phyloP scores from a whole-genome alignment of 768 basidiomycete species.

The Suillus variegatus region DNA sequence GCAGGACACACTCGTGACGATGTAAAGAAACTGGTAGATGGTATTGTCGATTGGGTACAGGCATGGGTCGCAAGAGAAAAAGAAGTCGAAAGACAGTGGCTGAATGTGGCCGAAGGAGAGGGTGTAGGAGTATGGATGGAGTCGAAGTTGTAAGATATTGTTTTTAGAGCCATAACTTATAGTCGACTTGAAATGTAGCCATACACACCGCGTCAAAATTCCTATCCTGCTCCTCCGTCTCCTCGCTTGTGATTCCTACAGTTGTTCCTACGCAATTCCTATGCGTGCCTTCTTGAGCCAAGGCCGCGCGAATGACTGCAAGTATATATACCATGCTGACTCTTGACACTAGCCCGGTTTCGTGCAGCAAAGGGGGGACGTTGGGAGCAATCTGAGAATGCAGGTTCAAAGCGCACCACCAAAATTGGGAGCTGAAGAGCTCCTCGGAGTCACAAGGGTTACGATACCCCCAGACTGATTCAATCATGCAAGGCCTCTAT shows the following conservation, averaged over 20 bases:
- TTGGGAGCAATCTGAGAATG: not conserved
- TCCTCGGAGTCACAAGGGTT: not conserved
- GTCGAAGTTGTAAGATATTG: slow-evolving; percentile 22
- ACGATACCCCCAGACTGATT: not conserved
- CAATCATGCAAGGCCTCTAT: slow-evolving; percentile 70
- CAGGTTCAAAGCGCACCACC: not conserved
- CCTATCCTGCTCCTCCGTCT: not conserved
- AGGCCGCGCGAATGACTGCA: not conserved
- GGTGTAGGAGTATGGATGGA: slow-evolving; percentile 31
- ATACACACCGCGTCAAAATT: not conserved
- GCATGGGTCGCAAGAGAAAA: slow-evolving; percentile 29
- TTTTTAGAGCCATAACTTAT: not conserved
- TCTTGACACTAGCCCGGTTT: not conserved
- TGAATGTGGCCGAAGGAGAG: slow-evolving; percentile 11
- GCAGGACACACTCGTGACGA: slow-evolving; percentile 69
- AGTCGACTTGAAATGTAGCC: not conserved
- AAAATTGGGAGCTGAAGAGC: not conserved
- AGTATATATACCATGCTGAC: not conserved
- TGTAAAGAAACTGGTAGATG: slow-evolving; percentile 55
- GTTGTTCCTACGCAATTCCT: not conserved
- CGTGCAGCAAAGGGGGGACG: not conserved
- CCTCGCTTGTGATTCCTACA: not conserved
- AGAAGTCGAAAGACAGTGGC: slow-evolving; percentile 14
- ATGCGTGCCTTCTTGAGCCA: not conserved
- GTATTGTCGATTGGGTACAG: slow-evolving; percentile 50